Base-by-base conservation (phyloP, 371 early-diverging fungal species). In the Capillidium heterosporum region DNA sequence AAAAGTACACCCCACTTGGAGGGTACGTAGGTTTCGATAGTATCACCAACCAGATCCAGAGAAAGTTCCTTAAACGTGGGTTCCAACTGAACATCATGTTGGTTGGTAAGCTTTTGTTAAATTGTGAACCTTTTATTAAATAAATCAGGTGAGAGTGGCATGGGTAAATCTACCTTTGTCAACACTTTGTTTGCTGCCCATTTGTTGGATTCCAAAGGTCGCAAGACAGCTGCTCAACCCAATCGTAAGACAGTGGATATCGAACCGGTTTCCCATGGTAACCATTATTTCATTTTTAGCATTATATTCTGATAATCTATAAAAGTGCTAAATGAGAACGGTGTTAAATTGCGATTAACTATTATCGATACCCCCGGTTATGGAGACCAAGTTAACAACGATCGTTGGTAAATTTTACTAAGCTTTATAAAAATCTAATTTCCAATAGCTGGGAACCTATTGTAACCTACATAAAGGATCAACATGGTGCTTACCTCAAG, bases 131-230 rank as follows among this genome's bases (percentile, higher is more conserved):
- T 41, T 54, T 5, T 42, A 39, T 40, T 56, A 32, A 19, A 48
- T 57, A 5, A 57, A 40, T 60, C 61, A 82, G 91, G 97, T 57
- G 93, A 95, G 81, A 85, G 91, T 57, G 99, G 98, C 24, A 75
- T 98, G 58, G 99, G 99, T 60, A 95, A 99, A 71, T 91, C 97
- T 11, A 99, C 99, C 31, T 77, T 99, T 57, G 82, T 99, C 65
- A 97, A 96, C 78, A 95, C 98, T 59, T 76, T 86, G 59, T 88
- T 88, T 68, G 80, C 88, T 41, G 77, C 84, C 27, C 89, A 89
- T 57, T 72, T 89, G 61, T 80, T 87, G 60, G 87, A 89, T 65
- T 79, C 78, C 62, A 84, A 87, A 72, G 88, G 82, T 44, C 82
- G 86, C 59, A 72, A 75, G 53, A 71, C 69, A 56, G 77, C 81